phyloP scores from a whole-genome alignment of 1,284 basidiomycete genomes.

The Trichosporon ovoides region DNA sequence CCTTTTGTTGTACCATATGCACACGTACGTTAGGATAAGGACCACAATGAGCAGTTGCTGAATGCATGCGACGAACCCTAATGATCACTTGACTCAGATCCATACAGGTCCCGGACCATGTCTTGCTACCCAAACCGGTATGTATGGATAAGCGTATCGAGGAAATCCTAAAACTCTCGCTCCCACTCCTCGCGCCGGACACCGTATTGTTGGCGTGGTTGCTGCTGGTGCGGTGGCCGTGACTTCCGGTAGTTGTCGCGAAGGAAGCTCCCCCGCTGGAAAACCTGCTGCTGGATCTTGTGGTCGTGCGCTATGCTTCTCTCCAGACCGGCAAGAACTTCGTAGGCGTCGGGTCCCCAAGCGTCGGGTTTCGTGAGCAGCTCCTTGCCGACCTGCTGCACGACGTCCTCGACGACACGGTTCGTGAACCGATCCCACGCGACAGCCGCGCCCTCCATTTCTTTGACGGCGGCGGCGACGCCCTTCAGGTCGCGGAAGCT shows the following conservation, averaged over 20 bases:
- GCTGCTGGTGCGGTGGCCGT: neutral
- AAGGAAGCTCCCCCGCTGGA: conserved; percentile 4
- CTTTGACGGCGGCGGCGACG: conserved; percentile 63
- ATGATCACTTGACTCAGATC: neutral
- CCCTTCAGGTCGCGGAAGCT: conserved; percentile 71
- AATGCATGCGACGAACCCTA: conserved; percentile 3
- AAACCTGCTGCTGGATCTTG: conserved; percentile 10
- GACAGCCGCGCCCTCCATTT: conserved; percentile 76
- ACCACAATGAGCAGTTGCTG: neutral
- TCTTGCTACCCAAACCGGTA: no score
- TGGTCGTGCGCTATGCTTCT: conserved; percentile 4
- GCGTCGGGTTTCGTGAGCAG: conserved; percentile 9
- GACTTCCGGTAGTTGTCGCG: conserved; percentile 1
- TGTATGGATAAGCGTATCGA: neutral
- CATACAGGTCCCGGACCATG: no score
- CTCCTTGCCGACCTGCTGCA: conserved; percentile 55
- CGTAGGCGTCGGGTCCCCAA: conserved; percentile 17
- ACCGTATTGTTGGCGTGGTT: neutral
- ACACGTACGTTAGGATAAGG: neutral
- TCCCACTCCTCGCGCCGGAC: neutral
- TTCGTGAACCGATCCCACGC: conserved; percentile 60
- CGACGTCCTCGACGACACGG: conserved; percentile 59
- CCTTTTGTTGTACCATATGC: conserved; percentile 16
- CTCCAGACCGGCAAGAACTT: conserved; percentile 11
- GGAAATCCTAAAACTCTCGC: no score